phyloP scores from a whole-genome alignment of 306 rosid genomes.

The Sphenostylis stenocarpa region DNA sequence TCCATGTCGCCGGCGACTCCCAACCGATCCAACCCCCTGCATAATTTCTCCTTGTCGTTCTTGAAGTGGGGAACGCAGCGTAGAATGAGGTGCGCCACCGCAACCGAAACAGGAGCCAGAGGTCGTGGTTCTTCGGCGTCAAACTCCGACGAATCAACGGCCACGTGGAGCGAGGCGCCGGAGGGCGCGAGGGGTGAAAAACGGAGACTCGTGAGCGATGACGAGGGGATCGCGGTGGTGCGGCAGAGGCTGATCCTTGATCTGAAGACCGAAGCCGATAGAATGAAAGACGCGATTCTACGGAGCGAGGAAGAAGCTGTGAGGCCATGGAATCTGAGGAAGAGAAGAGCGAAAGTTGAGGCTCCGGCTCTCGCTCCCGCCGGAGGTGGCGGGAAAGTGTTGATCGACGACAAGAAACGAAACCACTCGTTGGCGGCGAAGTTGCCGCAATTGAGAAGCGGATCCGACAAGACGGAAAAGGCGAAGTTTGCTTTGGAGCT shows the following conservation, averaged over 20 bases:
- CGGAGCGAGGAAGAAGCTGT: background rate
- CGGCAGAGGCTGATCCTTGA: conserved; percentile 67
- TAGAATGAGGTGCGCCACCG: background rate
- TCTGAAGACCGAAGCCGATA: conserved; percentile 58
- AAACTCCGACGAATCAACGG: background rate
- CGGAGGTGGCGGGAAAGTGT: background rate
- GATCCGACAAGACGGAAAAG: conserved; percentile 44
- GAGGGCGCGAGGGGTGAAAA: no score
- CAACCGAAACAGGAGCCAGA: background rate
- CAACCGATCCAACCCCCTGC: background rate
- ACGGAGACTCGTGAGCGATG: conserved; percentile 10
- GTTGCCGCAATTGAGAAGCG: conserved; percentile 45
- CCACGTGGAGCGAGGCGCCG: background rate
- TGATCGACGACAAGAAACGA: conserved; percentile 23
- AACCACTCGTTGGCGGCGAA: conserved; percentile 48
- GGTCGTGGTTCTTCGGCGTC: background rate
- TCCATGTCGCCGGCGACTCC: background rate
- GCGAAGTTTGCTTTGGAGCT: conserved; percentile 52
- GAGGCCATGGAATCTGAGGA: conserved; percentile 72
- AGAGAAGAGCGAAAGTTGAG: conserved; percentile 54
- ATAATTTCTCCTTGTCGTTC: background rate
- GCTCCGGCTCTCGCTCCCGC: conserved; percentile 29
- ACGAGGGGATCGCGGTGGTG: conserved; percentile 64
- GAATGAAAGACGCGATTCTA: conserved; percentile 61
- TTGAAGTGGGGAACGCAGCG: background rate